Conservation (phyloP, 306 rosid species). For the Quercus ilex region DNA sequence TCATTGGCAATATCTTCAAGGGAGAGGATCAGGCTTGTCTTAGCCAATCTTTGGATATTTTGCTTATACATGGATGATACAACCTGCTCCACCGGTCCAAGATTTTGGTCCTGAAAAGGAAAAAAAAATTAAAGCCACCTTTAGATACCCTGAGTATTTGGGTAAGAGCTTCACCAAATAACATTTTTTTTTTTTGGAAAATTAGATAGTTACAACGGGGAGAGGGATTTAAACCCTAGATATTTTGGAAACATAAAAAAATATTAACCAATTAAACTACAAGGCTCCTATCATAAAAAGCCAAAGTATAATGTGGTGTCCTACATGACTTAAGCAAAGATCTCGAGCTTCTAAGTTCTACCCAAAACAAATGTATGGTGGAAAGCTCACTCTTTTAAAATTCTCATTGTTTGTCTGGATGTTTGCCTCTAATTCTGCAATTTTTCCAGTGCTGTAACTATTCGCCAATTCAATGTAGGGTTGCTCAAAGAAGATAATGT, state of each 20-base stretch:
- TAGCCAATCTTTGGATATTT: slow-evolving; percentile 80
- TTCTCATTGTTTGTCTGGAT: slow-evolving; percentile 47
- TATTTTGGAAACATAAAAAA: too few relatives aligned
- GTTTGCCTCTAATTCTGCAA: slow-evolving; percentile 40
- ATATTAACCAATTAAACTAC: too few relatives aligned
- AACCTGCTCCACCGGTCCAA: slow-evolving; percentile 74
- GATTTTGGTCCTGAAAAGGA: slow-evolving; percentile 58
- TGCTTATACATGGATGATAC: slow-evolving; percentile 68
- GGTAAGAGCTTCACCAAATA: not conserved
- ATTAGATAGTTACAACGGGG: too few relatives aligned
- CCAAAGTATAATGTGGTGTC: not conserved
- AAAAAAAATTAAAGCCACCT: not conserved
- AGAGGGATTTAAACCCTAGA: too few relatives aligned
- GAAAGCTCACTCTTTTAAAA: slow-evolving; percentile 53
- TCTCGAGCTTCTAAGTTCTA: slow-evolving; percentile 11
- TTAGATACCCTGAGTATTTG: not conserved
- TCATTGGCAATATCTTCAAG: slow-evolving; percentile 78
- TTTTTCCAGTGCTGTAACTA: slow-evolving; percentile 43
- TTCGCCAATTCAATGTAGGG: slow-evolving; percentile 62
- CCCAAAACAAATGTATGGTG: not conserved
- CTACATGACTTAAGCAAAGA: not conserved
- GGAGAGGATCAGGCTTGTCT: slow-evolving; percentile 80
- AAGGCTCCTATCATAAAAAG: not conserved
- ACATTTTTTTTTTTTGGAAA: too few relatives aligned
- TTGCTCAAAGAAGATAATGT: slow-evolving; percentile 35